These are phyloP conservation scores for Russula virescens DNA, from an alignment of 768 basidiomycete genomes.

Conservation along the genomic window DNA sequence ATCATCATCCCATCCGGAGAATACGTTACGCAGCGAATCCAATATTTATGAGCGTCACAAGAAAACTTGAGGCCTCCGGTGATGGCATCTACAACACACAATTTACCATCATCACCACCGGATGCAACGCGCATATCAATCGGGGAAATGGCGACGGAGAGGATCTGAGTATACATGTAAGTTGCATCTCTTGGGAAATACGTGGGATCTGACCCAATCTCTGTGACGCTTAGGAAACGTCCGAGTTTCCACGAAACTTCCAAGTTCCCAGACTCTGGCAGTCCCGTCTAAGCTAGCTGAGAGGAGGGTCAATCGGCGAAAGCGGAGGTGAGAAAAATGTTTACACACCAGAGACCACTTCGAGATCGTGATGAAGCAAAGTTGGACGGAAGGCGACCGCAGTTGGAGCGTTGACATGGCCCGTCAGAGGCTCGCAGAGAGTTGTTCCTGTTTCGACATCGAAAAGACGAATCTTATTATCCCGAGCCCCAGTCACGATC, in stretches of 20 bases:
- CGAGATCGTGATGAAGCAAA: not conserved
- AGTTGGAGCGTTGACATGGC: not conserved
- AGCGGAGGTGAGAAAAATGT: no score
- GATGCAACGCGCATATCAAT: not conserved
- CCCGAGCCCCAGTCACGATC: conserved; percentile 4
- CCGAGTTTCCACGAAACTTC: not conserved
- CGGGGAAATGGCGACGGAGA: not conserved
- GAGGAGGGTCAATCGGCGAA: not conserved
- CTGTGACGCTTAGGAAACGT: not conserved
- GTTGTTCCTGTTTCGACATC: conserved; percentile 12
- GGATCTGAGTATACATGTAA: not conserved
- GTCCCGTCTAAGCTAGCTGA: conserved; percentile 12
- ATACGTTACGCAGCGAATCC: conserved; percentile 19
- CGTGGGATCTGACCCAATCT: conserved; percentile 5
- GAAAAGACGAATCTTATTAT: conserved; percentile 16
- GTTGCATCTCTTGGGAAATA: no score
- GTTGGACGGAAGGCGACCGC: not conserved
- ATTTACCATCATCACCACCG: conserved; percentile 7
- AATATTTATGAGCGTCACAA: not conserved
- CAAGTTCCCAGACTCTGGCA: conserved; percentile 4
- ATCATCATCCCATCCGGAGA: conserved; percentile 19
- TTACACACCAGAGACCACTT: conserved; percentile 4
- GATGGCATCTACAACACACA: not conserved
- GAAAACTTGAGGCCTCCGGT: not conserved
- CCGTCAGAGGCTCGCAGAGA: conserved; percentile 3